A percentile compares a stretch with the other conserved stretches of the same genome.
phyloP scores from a whole-genome alignment of 2,329 filamentous ascomycete genomes.

The Clarireedia homoeocarpa region DNA sequence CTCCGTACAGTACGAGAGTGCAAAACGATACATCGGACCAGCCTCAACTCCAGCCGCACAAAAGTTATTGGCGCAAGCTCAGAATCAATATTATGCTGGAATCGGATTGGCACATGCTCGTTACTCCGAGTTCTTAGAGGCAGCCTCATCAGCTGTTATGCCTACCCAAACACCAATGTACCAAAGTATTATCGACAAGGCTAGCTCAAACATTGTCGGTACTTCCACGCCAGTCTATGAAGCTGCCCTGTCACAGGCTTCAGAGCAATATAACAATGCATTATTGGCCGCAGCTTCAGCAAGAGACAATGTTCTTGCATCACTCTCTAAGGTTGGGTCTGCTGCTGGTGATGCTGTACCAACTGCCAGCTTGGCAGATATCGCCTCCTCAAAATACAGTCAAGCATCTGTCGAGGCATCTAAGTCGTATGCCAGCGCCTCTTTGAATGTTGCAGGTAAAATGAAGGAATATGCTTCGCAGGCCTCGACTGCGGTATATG shows the following conservation, averaged over 20 bases:
- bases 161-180: constrained; percentile 48
- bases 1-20: constrained; percentile 61
- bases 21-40: constrained; percentile 58
- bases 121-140: constrained; percentile 66
- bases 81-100: constrained; percentile 66
- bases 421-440: constrained; percentile 44
- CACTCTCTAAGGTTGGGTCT: constrained; percentile 32
- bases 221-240: constrained; percentile 20
- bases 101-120: constrained; percentile 71
- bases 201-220: constrained; percentile 19
- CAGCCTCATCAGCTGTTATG: constrained; percentile 62
- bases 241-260: constrained; percentile 18
- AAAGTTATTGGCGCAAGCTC: constrained; percentile 54
- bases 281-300: constrained; percentile 34
- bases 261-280: constrained; percentile 22
- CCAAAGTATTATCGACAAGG: constrained; percentile 26
- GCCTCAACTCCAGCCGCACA: constrained; percentile 40
- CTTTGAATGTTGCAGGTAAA: constrained; percentile 42
- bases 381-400: constrained; percentile 38
- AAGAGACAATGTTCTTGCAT: constrained; percentile 33
- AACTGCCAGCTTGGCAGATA: constrained; percentile 33
- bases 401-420: constrained; percentile 37
- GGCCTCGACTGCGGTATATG: constrained; percentile 20
- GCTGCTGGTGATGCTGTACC: constrained; percentile 30
- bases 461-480: constrained; percentile 33